Percentiles rank a stretch among this genome's conserved stretches.
These are phyloP conservation scores for Pseudopyrenochaeta lycopersici DNA, from an alignment of 2,329 filamentous ascomycete genomes.

Conservation along the genomic window DNA sequence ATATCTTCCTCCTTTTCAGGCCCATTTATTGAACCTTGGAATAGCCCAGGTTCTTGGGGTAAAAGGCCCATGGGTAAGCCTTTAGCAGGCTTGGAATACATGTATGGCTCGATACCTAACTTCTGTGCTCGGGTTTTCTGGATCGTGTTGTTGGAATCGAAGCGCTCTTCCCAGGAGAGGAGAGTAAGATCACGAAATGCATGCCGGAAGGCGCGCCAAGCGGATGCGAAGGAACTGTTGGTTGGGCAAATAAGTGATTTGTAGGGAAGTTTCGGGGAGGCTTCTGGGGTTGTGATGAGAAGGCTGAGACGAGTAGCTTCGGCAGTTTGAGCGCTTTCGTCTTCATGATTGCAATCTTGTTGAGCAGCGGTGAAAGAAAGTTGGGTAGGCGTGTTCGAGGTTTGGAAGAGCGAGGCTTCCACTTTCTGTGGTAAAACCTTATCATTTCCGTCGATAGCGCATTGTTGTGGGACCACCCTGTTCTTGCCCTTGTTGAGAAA, in stretches of 20 bases:
- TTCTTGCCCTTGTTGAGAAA: background rate
- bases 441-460: background rate
- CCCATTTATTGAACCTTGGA: conserved; percentile 1
- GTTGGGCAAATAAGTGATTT: conserved; percentile 38
- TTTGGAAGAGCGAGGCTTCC: too few relatives aligned
- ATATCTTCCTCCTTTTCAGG: background rate
- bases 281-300: conserved; percentile 12
- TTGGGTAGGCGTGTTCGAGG: too few relatives aligned
- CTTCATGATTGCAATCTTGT: too few relatives aligned
- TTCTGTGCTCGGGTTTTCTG: conserved; percentile 29
- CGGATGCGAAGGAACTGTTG: conserved; percentile 40
- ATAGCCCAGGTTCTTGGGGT: conserved; percentile 9
- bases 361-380: too few relatives aligned
- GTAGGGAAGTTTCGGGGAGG: conserved; percentile 16
- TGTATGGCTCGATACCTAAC: conserved; percentile 35
- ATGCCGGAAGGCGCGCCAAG: conserved; percentile 49
- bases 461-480: background rate
- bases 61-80: conserved; percentile 23
- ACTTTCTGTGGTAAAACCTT: background rate
- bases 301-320: conserved; percentile 21
- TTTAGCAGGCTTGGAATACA: conserved; percentile 29
- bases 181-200: conserved; percentile 52
- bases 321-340: background rate
- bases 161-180: conserved; percentile 53
- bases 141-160: conserved; percentile 27